Conservation (phyloP, 441 rosid species). For the Pelargonium australe region DNA sequence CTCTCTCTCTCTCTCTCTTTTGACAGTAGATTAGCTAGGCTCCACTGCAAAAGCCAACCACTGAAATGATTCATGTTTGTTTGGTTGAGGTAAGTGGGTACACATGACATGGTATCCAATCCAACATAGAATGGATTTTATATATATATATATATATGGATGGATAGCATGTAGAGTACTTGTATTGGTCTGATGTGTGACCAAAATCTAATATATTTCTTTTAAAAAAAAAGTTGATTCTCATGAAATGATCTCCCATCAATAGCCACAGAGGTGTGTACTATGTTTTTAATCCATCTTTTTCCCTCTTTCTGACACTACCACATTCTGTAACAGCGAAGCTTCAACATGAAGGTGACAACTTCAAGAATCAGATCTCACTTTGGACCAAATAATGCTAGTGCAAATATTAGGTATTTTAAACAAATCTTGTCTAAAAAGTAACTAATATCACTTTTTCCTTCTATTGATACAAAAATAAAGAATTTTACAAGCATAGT, state of each 20-base stretch:
- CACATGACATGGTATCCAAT: background rate
- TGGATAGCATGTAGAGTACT: background rate
- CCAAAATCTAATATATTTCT: background rate
- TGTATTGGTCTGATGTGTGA: background rate
- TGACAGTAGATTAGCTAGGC: background rate
- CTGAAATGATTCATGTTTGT: background rate
- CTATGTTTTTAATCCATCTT: background rate
- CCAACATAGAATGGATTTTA: background rate
- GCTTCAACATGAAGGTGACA: background rate
- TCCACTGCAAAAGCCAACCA: constrained; percentile 4
- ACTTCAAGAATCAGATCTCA: background rate
- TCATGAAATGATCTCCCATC: background rate
- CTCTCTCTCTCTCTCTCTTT: background rate
- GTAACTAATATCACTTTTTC: too few species aligned
- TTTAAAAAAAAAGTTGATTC: background rate
- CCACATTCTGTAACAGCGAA: background rate
- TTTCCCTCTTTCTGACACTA: background rate
- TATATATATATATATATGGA: background rate
- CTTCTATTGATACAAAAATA: too few species aligned
- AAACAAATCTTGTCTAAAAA: too few species aligned
- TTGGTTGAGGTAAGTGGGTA: constrained; percentile 4
- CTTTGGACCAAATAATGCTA: background rate
- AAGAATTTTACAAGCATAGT: too few species aligned
- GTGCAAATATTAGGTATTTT: background rate
- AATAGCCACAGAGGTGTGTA: background rate